These are phyloP conservation scores for Kodamaea suecica DNA, from an alignment of 1,139 yeast genomes.

Conservation along the genomic window DNA sequence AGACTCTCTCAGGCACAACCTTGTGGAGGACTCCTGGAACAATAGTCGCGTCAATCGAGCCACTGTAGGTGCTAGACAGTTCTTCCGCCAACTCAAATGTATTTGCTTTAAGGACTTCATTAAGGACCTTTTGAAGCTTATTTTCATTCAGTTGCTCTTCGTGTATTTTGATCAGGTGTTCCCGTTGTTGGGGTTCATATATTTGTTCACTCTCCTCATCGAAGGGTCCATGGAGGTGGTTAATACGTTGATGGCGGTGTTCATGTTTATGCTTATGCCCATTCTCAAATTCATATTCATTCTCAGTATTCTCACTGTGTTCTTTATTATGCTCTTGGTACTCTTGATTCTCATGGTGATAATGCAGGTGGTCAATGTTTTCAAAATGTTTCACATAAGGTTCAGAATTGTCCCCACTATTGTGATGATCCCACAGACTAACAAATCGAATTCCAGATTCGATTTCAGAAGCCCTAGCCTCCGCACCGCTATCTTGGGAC, in stretches of 20 bases:
- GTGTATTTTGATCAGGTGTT: background rate
- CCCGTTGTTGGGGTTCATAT: too few species aligned
- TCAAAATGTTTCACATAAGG: background rate
- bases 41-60: conserved; percentile 1
- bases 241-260: too few species aligned
- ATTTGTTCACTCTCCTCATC: too few species aligned
- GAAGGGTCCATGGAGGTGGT: too few species aligned
- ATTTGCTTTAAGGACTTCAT: background rate
- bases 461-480: conserved; percentile 4
- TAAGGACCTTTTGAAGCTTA: background rate
- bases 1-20: conserved; percentile 30
- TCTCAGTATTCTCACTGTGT: conserved; percentile 1
- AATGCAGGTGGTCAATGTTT: background rate
- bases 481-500: conserved; percentile 15
- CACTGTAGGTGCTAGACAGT: background rate
- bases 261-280: too few species aligned
- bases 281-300: too few species aligned
- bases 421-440: conserved; percentile 20
- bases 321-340: conserved; percentile 1
- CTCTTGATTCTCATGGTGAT: background rate
- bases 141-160: too few species aligned
- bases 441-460: conserved; percentile 14
- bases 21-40: conserved; percentile 10
- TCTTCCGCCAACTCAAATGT: background rate
- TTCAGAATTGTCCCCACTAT: conserved; percentile 1